Evolutionary conservation across 192 early-diverging fungal genomes (phyloP).

Genomic region (Backusella australiensis): DNA sequence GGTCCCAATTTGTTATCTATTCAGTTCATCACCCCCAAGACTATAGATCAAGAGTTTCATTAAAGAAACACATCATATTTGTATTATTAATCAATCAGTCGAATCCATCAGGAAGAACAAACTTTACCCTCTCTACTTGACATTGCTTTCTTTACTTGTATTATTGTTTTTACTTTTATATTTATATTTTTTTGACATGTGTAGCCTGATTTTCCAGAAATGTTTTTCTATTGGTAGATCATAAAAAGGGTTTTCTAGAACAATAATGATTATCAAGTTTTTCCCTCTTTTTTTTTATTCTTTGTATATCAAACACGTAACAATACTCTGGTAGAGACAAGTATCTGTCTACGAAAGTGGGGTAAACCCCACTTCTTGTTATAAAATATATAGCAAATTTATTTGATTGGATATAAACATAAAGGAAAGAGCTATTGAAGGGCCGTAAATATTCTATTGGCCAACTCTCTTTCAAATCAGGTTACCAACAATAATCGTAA

Average conservation of each 20-base stretch:
- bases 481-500: slow-evolving; percentile 1
- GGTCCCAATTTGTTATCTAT: background rate
- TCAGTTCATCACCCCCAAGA: background rate
- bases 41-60: background rate
- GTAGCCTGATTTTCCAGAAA: background rate
- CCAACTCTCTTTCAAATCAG: background rate
- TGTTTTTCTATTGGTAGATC: background rate
- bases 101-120: background rate
- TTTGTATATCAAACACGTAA: background rate
- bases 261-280: background rate
- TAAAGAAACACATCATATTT: background rate
- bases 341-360: background rate
- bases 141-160: background rate
- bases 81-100: background rate
- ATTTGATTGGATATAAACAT: background rate
- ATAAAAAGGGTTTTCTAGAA: background rate
- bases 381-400: slow-evolving; percentile 4
- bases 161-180: background rate
- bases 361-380: slow-evolving; percentile 2
- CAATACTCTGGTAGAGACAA: background rate
- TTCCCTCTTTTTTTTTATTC: background rate
- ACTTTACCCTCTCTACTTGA: background rate
- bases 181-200: slow-evolving; percentile 4
- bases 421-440: background rate
- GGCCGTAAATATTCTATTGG: background rate